Conservation (phyloP, 2,329 filamentous ascomycete genomes). For the Fusarium cicatricum region DNA sequence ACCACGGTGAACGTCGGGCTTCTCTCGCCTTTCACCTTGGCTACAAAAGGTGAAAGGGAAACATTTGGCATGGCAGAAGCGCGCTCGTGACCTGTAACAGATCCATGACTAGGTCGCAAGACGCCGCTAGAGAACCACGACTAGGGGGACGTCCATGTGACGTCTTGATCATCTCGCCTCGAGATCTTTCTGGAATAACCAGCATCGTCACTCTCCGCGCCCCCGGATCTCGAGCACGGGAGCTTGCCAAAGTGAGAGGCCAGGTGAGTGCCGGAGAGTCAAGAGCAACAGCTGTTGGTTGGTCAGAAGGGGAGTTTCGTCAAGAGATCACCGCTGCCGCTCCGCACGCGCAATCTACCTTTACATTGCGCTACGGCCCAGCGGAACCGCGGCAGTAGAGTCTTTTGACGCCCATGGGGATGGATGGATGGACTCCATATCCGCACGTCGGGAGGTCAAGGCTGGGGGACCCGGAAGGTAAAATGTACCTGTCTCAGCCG, state of each 20-base stretch:
- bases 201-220: slow-evolving; percentile 23
- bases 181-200: slow-evolving; percentile 29
- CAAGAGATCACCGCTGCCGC: slow-evolving; percentile 4
- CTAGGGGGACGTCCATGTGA: slow-evolving; percentile 25
- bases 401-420: slow-evolving; percentile 11
- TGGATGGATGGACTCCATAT: slow-evolving; percentile 11
- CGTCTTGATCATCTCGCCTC: slow-evolving; percentile 4
- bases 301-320: neutral
- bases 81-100: slow-evolving; percentile 24
- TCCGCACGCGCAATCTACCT: slow-evolving; percentile 5
- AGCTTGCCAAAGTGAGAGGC: slow-evolving; percentile 9
- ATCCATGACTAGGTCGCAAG: slow-evolving; percentile 24
- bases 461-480: slow-evolving; percentile 22
- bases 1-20: slow-evolving; percentile 10
- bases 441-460: slow-evolving; percentile 4
- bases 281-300: neutral
- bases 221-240: slow-evolving; percentile 29
- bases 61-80: slow-evolving; percentile 4
- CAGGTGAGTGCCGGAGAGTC: slow-evolving; percentile 10
- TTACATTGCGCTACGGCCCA: slow-evolving; percentile 38
- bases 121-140: slow-evolving; percentile 20
- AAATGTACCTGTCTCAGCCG: slow-evolving; percentile 21
- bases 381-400: slow-evolving; percentile 35
- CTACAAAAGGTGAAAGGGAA: slow-evolving; percentile 24
- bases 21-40: slow-evolving; percentile 29